A percentile compares a stretch with the other conserved stretches of the same genome.
These are phyloP conservation scores for Diaporthe sp. DNA, from an alignment of 2,329 filamentous ascomycete genomes.

Conservation along the genomic window DNA sequence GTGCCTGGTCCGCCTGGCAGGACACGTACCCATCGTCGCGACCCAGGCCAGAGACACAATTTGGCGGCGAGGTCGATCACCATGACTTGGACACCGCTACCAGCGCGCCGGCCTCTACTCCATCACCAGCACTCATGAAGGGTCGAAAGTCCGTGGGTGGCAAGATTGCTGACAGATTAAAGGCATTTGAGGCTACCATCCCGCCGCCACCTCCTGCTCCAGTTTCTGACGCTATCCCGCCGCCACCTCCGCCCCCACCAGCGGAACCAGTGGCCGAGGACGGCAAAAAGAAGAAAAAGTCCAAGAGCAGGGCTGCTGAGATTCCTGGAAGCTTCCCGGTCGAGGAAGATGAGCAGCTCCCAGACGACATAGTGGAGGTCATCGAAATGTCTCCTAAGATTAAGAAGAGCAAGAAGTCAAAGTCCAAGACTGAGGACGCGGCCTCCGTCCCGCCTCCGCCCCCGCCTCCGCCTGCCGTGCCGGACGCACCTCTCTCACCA, in stretches of 20 bases:
- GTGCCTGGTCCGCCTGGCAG: conserved; percentile 44
- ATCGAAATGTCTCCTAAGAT: conserved; percentile 59
- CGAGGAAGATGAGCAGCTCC: conserved; percentile 52
- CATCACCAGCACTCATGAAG: conserved; percentile 52
- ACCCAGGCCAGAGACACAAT: conserved; percentile 42
- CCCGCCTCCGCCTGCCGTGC: conserved; percentile 49
- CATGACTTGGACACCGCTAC: conserved; percentile 13
- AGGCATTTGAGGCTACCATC: conserved; percentile 61
- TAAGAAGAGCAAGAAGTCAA: conserved; percentile 41
- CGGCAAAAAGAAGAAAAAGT: conserved; percentile 50
- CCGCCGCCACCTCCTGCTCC: conserved; percentile 46
- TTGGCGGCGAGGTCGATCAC: conserved; percentile 35
- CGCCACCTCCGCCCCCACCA: conserved; percentile 52
- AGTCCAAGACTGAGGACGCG: conserved; percentile 38
- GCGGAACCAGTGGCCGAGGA: conserved; percentile 45
- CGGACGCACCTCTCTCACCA: conserved; percentile 60
- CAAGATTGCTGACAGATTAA: conserved; percentile 67
- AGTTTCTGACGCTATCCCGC: conserved; percentile 34
- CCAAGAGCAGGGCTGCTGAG: conserved; percentile 49
- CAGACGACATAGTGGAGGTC: conserved; percentile 57
- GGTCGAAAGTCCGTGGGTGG: conserved; percentile 60
- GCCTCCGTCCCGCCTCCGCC: conserved; percentile 10
- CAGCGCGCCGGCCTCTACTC: conserved; percentile 10
- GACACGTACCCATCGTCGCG: conserved; percentile 53
- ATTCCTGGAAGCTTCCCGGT: conserved; percentile 70